Evolutionary conservation across 139 green algal species (phyloP).

Genomic region (Helicosporidium sp.): DNA sequence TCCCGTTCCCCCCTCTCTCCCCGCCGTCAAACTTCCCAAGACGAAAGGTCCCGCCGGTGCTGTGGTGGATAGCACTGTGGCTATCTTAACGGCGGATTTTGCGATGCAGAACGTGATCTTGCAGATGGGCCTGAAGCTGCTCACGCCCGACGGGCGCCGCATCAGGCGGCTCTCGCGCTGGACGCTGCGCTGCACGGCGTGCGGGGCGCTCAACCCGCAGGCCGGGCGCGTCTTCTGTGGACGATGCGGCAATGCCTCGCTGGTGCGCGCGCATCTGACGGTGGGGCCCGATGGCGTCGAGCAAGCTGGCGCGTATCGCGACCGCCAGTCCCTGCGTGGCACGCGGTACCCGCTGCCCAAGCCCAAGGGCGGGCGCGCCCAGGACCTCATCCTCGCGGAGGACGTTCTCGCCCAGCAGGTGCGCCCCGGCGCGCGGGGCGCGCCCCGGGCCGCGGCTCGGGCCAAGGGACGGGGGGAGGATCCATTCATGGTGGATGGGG

Average conservation of each 20-base stretch:
- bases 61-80: too few relatives aligned
- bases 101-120: slow-evolving; percentile 93
- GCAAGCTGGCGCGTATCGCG: slow-evolving; percentile 55
- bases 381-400: slow-evolving; percentile 62
- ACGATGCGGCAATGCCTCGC: slow-evolving; percentile 70
- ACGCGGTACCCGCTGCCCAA: slow-evolving; percentile 74
- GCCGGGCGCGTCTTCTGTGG: slow-evolving; percentile 71
- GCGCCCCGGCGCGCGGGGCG: too few relatives aligned
- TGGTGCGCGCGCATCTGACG: slow-evolving; percentile 61
- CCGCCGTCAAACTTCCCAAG: too few relatives aligned
- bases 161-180: slow-evolving; percentile 45
- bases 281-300: slow-evolving; percentile 46
- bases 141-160: slow-evolving; percentile 49
- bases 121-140: slow-evolving; percentile 70
- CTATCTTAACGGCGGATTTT: slow-evolving; percentile 75
- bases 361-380: slow-evolving; percentile 49
- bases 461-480: too few relatives aligned
- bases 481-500: too few relatives aligned
- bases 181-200: slow-evolving; percentile 71
- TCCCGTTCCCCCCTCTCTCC: too few relatives aligned
- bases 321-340: slow-evolving; percentile 56
- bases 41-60: too few relatives aligned
- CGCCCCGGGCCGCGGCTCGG: too few relatives aligned
- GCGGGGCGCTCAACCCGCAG: slow-evolving; percentile 46
- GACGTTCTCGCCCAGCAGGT: slow-evolving; percentile 64